Evolutionary conservation across 148 eudicot genomes (phyloP).

Genomic region (Heliamphora exappendiculata): DNA sequence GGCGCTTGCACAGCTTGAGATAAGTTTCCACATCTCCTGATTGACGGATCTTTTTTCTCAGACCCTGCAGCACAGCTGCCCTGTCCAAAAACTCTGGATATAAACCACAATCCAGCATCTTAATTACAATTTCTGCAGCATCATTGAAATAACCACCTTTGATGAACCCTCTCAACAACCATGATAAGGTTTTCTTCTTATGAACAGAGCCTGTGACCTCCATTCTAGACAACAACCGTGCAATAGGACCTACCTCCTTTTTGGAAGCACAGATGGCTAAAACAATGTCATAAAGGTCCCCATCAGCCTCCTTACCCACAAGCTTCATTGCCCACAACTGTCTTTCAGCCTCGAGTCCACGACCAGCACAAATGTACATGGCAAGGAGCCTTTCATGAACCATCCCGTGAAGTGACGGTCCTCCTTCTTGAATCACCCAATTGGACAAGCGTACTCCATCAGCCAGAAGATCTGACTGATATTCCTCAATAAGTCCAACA

Average conservation of each 20-base stretch:
- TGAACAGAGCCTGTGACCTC: slow-evolving; percentile 49
- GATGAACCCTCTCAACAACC: slow-evolving; percentile 82
- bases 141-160: slow-evolving; percentile 66
- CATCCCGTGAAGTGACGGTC: slow-evolving; percentile 39
- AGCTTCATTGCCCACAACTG: slow-evolving; percentile 85
- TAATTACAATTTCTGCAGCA: slow-evolving; percentile 62
- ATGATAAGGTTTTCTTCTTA: slow-evolving; percentile 63
- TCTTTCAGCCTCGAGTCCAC: slow-evolving; percentile 68
- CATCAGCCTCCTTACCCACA: slow-evolving; percentile 48
- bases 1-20: slow-evolving; percentile 64
- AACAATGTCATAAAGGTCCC: slow-evolving; percentile 72
- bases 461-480: slow-evolving; percentile 53
- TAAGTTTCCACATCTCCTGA: slow-evolving; percentile 50
- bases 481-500: slow-evolving; percentile 42
- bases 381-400: slow-evolving; percentile 80
- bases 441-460: slow-evolving; percentile 57
- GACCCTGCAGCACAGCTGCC: slow-evolving; percentile 71
- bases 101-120: slow-evolving; percentile 68
- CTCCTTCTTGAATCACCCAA: slow-evolving; percentile 60
- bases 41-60: slow-evolving; percentile 50
- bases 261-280: slow-evolving; percentile 85
- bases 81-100: slow-evolving; percentile 61
- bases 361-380: slow-evolving; percentile 79
- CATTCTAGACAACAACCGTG: slow-evolving; percentile 55
- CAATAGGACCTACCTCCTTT: slow-evolving; percentile 38